Conservation (phyloP, 768 basidiomycete species). For the Multifurca ochricompacta region DNA sequence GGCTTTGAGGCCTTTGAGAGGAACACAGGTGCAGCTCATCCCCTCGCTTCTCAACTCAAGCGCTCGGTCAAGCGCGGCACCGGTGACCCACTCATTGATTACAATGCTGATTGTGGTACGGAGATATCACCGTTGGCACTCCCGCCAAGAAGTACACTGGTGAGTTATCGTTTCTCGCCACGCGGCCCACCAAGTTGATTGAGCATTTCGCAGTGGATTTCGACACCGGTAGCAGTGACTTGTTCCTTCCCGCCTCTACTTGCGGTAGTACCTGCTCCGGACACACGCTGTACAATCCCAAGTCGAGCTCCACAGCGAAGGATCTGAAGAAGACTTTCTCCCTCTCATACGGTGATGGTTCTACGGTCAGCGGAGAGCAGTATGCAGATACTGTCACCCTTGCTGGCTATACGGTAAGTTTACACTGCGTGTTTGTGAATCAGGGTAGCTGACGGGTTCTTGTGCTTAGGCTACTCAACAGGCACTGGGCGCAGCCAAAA, state of each 20-base stretch:
- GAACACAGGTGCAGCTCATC: neutral
- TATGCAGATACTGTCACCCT: slow-evolving; percentile 38
- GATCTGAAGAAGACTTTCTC: slow-evolving; percentile 25
- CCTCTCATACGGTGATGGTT: slow-evolving; percentile 38
- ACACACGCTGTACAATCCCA: neutral
- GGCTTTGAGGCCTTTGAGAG: no score
- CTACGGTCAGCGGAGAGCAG: slow-evolving; percentile 31
- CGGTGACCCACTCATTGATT: slow-evolving; percentile 1
- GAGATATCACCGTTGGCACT: slow-evolving; percentile 11
- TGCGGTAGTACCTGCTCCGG: slow-evolving; percentile 30
- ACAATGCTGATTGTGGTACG: slow-evolving; percentile 10
- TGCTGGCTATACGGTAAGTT: slow-evolving; percentile 25
- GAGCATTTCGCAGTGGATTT: slow-evolving; percentile 34
- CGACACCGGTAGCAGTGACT: slow-evolving; percentile 29
- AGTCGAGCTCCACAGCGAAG: slow-evolving; percentile 19
- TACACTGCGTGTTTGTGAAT: neutral
- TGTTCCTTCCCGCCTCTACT: slow-evolving; percentile 28
- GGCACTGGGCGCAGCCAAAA: slow-evolving; percentile 36
- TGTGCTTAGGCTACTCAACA: slow-evolving; percentile 31
- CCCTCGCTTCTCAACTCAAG: neutral
- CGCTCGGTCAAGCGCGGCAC: neutral
- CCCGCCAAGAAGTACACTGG: slow-evolving; percentile 11
- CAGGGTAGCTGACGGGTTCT: neutral
- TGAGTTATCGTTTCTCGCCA: neutral
- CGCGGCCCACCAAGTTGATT: neutral